These are phyloP conservation scores for Pyrenophora seminiperda DNA, from an alignment of 2,329 filamentous ascomycete species.

Conservation along the genomic window DNA sequence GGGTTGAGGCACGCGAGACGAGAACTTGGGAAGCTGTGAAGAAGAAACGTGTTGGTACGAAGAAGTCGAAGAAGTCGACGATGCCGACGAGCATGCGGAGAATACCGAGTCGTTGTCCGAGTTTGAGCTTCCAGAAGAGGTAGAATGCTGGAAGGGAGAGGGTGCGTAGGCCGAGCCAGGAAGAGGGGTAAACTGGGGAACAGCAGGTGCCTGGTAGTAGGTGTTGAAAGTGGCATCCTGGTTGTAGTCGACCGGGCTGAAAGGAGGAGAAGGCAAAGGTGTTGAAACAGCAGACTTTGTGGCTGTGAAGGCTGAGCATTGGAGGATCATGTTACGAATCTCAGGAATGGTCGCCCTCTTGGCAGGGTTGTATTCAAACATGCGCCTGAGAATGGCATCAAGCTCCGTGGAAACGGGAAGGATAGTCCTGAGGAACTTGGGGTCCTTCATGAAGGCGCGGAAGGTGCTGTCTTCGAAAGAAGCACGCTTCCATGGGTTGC, in stretches of 20 bases:
- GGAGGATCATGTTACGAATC: constrained; percentile 75
- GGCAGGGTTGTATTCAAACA: constrained; percentile 85
- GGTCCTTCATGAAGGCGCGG: constrained; percentile 82
- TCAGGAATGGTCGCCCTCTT: constrained; percentile 82
- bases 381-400: constrained; percentile 81
- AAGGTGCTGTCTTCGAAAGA: constrained; percentile 94
- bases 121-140: constrained; percentile 46
- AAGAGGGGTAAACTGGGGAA: constrained; percentile 41
- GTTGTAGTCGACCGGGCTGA: constrained; percentile 48
- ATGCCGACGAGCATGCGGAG: constrained; percentile 46
- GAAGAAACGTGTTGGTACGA: constrained; percentile 41
- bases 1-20: constrained; percentile 32
- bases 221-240: constrained; percentile 37
- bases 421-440: constrained; percentile 88
- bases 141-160: constrained; percentile 39
- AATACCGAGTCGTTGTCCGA: constrained; percentile 50
- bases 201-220: constrained; percentile 35
- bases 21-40: constrained; percentile 35
- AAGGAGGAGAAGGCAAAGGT: constrained; percentile 52
- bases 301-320: constrained; percentile 75
- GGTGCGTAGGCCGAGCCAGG: constrained; percentile 39
- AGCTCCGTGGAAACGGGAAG: constrained; percentile 88
- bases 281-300: constrained; percentile 51
- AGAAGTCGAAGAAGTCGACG: constrained; percentile 44
- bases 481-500: constrained; percentile 98